Conservation (phyloP, 345 rosid genomes). For the Turritis glabra region DNA sequence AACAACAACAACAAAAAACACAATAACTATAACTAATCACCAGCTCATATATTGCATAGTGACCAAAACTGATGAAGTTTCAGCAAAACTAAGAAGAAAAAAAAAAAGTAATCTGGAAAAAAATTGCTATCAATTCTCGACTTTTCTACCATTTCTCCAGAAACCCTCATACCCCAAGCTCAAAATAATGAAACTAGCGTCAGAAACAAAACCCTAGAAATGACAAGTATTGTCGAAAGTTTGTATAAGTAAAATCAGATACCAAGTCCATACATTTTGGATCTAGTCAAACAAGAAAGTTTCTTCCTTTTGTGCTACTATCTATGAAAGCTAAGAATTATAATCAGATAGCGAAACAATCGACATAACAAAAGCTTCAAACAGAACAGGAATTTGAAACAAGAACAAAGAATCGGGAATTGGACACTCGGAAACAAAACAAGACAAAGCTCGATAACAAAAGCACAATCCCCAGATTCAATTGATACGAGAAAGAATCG, state of each 20-base stretch:
- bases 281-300: conserved; percentile 31
- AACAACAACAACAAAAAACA: background rate
- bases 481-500: background rate
- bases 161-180: background rate
- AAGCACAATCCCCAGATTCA: conserved; percentile 8
- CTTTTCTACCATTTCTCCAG: background rate
- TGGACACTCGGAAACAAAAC: background rate
- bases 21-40: background rate
- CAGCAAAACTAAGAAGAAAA: background rate
- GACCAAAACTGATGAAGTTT: background rate
- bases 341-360: background rate
- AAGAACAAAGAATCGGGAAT: background rate
- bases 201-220: background rate
- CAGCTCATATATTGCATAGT: background rate
- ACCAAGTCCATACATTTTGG: conserved; percentile 15
- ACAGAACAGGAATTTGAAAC: conserved; percentile 1
- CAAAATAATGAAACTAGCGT: background rate
- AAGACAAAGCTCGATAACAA: background rate
- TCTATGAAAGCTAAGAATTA: background rate
- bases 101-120: background rate
- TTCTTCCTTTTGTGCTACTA: background rate
- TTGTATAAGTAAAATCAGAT: background rate
- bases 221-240: background rate
- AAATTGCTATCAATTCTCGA: background rate
- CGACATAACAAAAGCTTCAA: conserved; percentile 4